Percentiles rank a stretch among this genome's conserved stretches.
phyloP scores from a whole-genome alignment of 2,329 filamentous ascomycete species.

The Diplodia intermedia region DNA sequence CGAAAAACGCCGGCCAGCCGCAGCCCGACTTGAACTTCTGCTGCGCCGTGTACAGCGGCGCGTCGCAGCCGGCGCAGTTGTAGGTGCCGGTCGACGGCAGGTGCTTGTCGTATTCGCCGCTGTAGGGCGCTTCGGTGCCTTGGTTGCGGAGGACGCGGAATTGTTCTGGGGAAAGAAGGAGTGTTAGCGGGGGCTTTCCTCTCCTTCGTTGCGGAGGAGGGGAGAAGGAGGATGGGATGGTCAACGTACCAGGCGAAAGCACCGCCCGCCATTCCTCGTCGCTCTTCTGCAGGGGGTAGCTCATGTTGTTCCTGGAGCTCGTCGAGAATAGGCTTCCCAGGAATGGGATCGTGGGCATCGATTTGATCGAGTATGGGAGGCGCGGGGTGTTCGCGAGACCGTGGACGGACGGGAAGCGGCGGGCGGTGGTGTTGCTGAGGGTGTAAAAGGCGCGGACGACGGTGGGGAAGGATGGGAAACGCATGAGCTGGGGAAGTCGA shows the following conservation, averaged over 20 bases:
- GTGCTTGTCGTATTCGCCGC: constrained; percentile 89
- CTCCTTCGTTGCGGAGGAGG: no score
- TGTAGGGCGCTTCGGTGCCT: constrained; percentile 82
- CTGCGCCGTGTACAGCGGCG: constrained; percentile 88
- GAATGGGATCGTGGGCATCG: constrained; percentile 82
- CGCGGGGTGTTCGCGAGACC: constrained; percentile 40
- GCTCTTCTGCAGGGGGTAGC: constrained; percentile 78
- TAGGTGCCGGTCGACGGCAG: constrained; percentile 78
- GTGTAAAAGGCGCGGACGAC: constrained; percentile 57
- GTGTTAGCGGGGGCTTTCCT: constrained; percentile 25
- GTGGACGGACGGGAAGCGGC: constrained; percentile 38
- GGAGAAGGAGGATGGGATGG: background rate
- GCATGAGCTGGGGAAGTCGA: constrained; percentile 12
- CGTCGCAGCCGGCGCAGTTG: constrained; percentile 82
- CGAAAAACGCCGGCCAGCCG: constrained; percentile 98
- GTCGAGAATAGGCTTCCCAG: constrained; percentile 77
- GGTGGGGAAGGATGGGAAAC: constrained; percentile 36
- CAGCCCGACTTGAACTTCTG: constrained; percentile 98
- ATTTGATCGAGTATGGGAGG: constrained; percentile 50
- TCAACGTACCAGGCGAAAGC: constrained; percentile 70
- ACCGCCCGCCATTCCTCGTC: constrained; percentile 90
- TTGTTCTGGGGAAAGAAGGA: constrained; percentile 71
- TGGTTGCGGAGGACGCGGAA: constrained; percentile 92
- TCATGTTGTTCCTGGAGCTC: constrained; percentile 50
- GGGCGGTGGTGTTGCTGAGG: constrained; percentile 54